Evolutionary conservation across 78 protist genomes (phyloP).

Genomic region (Dictyostelium brefeldianum): DNA sequence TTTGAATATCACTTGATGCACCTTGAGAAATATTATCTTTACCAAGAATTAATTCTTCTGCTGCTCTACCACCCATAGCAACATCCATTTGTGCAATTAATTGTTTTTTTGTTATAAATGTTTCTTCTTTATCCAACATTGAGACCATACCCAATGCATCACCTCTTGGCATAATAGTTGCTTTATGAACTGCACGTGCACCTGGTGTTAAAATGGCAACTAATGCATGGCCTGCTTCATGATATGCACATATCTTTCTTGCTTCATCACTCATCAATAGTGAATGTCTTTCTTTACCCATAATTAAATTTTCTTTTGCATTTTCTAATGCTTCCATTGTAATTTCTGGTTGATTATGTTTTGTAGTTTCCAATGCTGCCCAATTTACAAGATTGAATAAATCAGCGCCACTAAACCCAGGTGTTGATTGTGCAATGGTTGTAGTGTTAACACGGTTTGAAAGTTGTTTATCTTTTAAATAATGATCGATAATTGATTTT

Average conservation of each 20-base stretch:
- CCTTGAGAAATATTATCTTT: constrained; percentile 85
- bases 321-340: constrained; percentile 83
- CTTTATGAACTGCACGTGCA: constrained; percentile 91
- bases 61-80: constrained; percentile 96
- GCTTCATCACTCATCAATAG: constrained; percentile 58
- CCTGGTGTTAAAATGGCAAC: constrained; percentile 89
- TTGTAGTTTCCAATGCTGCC: constrained; percentile 93
- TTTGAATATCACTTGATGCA: constrained; percentile 65
- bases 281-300: constrained; percentile 92
- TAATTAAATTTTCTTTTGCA: constrained; percentile 93
- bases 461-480: constrained; percentile 33
- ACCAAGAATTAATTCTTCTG: constrained; percentile 95
- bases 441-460: constrained; percentile 49
- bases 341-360: constrained; percentile 49
- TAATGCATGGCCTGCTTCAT: constrained; percentile 98
- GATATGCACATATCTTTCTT: constrained; percentile 91
- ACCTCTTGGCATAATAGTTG: constrained; percentile 95
- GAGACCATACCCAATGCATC: constrained; percentile 91
- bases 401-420: constrained; percentile 95
- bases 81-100: constrained; percentile 88
- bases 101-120: constrained; percentile 73
- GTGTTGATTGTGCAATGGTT: constrained; percentile 87
- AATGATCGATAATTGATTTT: constrained; percentile 71
- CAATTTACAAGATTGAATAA: constrained; percentile 92
- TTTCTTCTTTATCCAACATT: constrained; percentile 83